Evolutionary conservation across 2,329 filamentous ascomycete species (phyloP).

Genomic region (Didymella glomerata): DNA sequence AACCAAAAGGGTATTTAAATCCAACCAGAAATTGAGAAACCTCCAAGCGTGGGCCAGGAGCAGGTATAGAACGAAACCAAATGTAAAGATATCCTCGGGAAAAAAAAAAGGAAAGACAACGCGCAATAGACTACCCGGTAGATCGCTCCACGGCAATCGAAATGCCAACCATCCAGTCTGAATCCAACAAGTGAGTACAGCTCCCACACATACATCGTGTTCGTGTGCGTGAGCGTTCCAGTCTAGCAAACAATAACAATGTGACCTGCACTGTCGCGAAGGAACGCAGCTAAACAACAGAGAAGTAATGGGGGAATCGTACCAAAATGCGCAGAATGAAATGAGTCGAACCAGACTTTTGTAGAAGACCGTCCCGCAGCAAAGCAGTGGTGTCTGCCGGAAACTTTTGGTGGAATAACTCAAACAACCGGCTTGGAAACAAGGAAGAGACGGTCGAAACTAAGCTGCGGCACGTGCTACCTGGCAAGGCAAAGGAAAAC

Average conservation of each 20-base stretch:
- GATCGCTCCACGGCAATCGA: conserved; percentile 28
- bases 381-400: conserved; percentile 18
- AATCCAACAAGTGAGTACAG: conserved; percentile 27
- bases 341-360: conserved; percentile 33
- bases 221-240: conserved; percentile 49
- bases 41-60: conserved; percentile 32
- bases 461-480: not conserved
- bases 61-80: conserved; percentile 40
- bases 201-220: conserved; percentile 39
- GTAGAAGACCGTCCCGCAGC: conserved; percentile 15
- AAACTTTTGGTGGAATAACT: conserved; percentile 30
- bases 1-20: conserved; percentile 41
- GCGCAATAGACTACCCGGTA: conserved; percentile 24
- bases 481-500: not conserved
- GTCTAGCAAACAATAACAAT: conserved; percentile 50
- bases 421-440: not conserved
- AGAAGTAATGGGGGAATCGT: conserved; percentile 35
- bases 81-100: conserved; percentile 16
- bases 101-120: conserved; percentile 15
- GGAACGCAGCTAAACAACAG: conserved; percentile 38
- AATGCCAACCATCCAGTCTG: conserved; percentile 41
- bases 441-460: not conserved
- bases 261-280: conserved; percentile 47
- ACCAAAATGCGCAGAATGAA: conserved; percentile 29
- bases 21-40: conserved; percentile 26